These are phyloP conservation scores for Cytospora leucostoma DNA, from an alignment of 2,329 filamentous ascomycete genomes.

Conservation along the genomic window DNA sequence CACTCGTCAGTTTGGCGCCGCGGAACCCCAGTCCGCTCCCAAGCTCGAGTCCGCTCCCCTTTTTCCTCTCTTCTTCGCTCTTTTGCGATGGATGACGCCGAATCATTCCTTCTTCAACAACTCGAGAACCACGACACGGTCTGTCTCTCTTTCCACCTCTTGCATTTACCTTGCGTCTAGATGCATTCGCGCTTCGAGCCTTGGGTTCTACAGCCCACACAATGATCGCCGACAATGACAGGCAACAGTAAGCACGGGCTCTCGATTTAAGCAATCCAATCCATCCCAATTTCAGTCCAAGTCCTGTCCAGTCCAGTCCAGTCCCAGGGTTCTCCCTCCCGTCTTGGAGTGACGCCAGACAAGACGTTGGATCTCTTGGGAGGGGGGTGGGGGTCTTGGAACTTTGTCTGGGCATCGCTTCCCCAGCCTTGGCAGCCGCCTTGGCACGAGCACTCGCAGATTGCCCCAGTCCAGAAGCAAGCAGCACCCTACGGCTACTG, in stretches of 20 bases:
- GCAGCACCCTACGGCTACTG: constrained; percentile 23
- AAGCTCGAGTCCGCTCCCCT: neutral
- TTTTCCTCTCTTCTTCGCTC: neutral
- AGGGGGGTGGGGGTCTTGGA: constrained; percentile 15
- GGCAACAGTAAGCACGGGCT: constrained; percentile 25
- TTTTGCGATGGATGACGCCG: neutral
- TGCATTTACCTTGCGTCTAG: constrained; percentile 8
- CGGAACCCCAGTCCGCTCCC: neutral
- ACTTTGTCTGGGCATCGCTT: constrained; percentile 12
- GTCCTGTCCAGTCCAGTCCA: neutral
- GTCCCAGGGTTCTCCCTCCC: constrained; percentile 3
- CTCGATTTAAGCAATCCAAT: neutral
- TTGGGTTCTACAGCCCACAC: constrained; percentile 26
- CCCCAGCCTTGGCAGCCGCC: constrained; percentile 25
- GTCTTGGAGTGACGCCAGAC: constrained; percentile 16
- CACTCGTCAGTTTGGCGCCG: neutral
- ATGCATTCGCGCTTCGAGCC: constrained; percentile 26
- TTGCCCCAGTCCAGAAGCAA: constrained; percentile 17
- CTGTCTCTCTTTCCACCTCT: neutral
- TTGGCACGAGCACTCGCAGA: constrained; percentile 24
- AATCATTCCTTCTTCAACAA: constrained; percentile 3
- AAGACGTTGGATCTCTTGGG: constrained; percentile 25
- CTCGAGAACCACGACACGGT: neutral
- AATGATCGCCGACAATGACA: constrained; percentile 27
- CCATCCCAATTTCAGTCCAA: neutral